A percentile compares a stretch with the other conserved stretches of the same genome.
Conservation (phyloP, 2,329 filamentous ascomycete species). For the Torrubiella hemipterigena region DNA sequence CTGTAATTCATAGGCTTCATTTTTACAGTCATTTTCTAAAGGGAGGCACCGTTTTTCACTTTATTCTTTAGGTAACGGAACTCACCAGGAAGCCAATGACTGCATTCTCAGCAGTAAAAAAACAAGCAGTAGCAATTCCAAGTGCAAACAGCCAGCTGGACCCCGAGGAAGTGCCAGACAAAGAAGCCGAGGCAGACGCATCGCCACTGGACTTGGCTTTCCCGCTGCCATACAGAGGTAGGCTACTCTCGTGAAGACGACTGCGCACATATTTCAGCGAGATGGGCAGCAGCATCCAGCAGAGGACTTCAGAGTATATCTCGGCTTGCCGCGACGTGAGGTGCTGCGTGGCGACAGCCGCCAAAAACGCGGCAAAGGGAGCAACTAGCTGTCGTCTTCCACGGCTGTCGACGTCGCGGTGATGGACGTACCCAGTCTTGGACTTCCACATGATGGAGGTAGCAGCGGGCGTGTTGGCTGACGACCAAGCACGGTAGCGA, state of each 20-base stretch:
- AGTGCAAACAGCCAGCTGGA: constrained; percentile 4
- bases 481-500: too few relatives aligned
- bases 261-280: constrained; percentile 7
- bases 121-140: constrained; percentile 1
- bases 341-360: too few relatives aligned
- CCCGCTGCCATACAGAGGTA: constrained; percentile 3
- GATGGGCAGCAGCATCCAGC: constrained; percentile 17
- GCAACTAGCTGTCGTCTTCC: too few relatives aligned
- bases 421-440: too few relatives aligned
- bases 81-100: constrained; percentile 7
- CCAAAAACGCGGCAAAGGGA: too few relatives aligned
- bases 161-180: too few relatives aligned
- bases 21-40: not conserved
- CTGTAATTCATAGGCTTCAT: not conserved
- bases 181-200: too few relatives aligned
- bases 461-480: too few relatives aligned
- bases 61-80: too few relatives aligned
- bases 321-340: constrained; percentile 12
- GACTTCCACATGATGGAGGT: too few relatives aligned
- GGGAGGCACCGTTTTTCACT: too few relatives aligned
- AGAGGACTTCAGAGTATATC: constrained; percentile 19
- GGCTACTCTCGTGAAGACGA: not conserved
- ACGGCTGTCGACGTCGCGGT: too few relatives aligned
- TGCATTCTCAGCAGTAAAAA: constrained; percentile 11
- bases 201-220: not conserved